These are phyloP conservation scores for Dothistroma septosporum DNA, from an alignment of 2,329 filamentous ascomycete species.

Conservation along the genomic window DNA sequence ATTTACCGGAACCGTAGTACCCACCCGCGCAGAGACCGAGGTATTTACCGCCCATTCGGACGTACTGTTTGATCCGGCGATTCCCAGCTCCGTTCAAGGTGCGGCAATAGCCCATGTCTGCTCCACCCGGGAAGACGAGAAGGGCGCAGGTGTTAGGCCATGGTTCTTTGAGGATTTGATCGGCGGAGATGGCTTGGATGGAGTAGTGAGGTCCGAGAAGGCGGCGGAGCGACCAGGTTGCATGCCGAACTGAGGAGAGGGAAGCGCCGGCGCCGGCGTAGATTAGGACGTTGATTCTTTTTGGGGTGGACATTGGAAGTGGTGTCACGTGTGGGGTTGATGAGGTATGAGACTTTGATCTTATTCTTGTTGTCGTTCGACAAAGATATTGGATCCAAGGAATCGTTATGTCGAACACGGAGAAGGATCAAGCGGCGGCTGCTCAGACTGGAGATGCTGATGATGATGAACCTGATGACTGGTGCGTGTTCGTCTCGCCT, in stretches of 20 bases:
- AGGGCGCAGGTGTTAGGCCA: conserved; percentile 85
- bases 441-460: conserved; percentile 59
- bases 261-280: conserved; percentile 88
- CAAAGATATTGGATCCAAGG: conserved; percentile 4
- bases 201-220: conserved; percentile 88
- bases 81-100: conserved; percentile 86
- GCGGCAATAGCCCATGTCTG: conserved; percentile 87
- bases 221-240: conserved; percentile 77
- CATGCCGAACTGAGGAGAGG: conserved; percentile 82
- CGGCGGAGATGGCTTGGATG: conserved; percentile 76
- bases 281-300: conserved; percentile 83
- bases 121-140: conserved; percentile 87
- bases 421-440: conserved; percentile 24
- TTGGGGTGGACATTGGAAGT: conserved; percentile 36
- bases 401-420: conserved; percentile 28
- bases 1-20: conserved; percentile 77
- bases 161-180: conserved; percentile 80
- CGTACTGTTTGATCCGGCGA: conserved; percentile 74
- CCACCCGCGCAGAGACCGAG: conserved; percentile 91
- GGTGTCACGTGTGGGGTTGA: conserved; percentile 18
- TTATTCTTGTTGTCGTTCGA: background rate
- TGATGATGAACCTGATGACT: conserved; percentile 91
- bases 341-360: conserved; percentile 5
- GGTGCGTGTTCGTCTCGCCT: conserved; percentile 56
- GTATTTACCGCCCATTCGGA: conserved; percentile 78